Conservation (phyloP, 2,329 filamentous ascomycete species). For the Cytospora piceae region DNA sequence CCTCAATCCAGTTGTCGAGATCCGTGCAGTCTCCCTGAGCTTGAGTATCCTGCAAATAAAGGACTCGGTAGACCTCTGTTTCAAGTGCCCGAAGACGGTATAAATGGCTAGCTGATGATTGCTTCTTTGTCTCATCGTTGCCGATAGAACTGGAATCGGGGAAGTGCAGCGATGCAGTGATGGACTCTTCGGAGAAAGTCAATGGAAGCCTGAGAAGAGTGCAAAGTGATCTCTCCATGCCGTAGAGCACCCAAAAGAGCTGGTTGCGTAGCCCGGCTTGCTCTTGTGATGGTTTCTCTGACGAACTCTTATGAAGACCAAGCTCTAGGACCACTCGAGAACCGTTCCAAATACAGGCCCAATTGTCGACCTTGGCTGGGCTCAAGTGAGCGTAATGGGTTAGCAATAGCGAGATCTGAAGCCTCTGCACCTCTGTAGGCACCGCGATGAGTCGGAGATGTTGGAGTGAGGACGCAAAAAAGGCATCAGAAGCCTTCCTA, state of each 20-base stretch:
- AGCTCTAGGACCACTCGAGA: constrained; percentile 16
- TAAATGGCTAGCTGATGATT: constrained; percentile 17
- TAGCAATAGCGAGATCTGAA: constrained; percentile 16
- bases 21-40: constrained; percentile 2
- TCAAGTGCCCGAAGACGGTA: constrained; percentile 22
- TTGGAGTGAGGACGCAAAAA: constrained; percentile 21
- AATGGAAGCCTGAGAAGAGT: constrained; percentile 20
- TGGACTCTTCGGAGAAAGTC: constrained; percentile 12
- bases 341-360: constrained; percentile 18
- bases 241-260: constrained; percentile 19
- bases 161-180: constrained; percentile 12
- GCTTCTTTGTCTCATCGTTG: constrained; percentile 16
- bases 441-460: constrained; percentile 16
- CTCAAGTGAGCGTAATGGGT: constrained; percentile 21
- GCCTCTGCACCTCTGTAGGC: constrained; percentile 15
- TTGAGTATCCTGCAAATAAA: constrained; percentile 16
- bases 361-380: constrained; percentile 19
- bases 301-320: constrained; percentile 13
- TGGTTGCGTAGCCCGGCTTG: not conserved
- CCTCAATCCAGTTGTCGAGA: constrained; percentile 25
- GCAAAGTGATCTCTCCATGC: constrained; percentile 22
- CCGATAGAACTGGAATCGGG: constrained; percentile 9
- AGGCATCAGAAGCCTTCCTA: constrained; percentile 14
- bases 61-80: constrained; percentile 18
- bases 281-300: not conserved